Base-by-base conservation (phyloP, 2,329 filamentous ascomycete species). In the Botrytis squamosa region DNA sequence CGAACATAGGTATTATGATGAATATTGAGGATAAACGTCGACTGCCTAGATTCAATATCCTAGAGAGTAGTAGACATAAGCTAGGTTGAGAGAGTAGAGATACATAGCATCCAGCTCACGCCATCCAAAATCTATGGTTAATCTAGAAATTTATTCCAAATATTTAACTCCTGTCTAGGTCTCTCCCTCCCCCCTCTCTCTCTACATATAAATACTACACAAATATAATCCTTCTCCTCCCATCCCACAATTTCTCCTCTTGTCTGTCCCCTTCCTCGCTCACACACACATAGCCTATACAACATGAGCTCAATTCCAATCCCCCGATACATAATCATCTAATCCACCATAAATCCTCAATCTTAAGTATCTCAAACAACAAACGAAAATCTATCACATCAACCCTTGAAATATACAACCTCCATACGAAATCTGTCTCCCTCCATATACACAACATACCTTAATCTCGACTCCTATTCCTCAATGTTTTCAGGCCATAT, bases 171-270 rank as follows among this genome's bases (percentile, higher is more conserved):
- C n/a, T 55, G 6, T 18, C n/a, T 29, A 29, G 5, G n/a, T 29
- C 14, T 55, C 25, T 29, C 16, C 33, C 33, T 33, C 33, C 33
- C 33, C 33, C 33, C 33, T 18, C 12, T 42, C 40, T 42, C 40
- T 42, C 40, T 29, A 55, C 29, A 18, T n/a, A 7, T 16, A 55
- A 29, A 18, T 55, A 55, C 14, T 18, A 29, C 14, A 29, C n/a
- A 29, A n/a, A 18, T 1, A 18, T 29, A 16, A n/a, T 8, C 18
- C 4, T 4, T 3, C 14, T 8, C n/a, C 5, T 9, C n/a, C 6
- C n/a, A 14, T 55, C 6, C 8, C 25, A 0, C 4, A n/a, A 52
- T 1, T 6, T n/a, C 12, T 5, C 49, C 12, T n/a, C 10, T 4
- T 52, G 12, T 12, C 25, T 52, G 5, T 1, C 10, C 10, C 49